Conservation (phyloP, 148 eudicot genomes). For the Talinum fruticosum region DNA sequence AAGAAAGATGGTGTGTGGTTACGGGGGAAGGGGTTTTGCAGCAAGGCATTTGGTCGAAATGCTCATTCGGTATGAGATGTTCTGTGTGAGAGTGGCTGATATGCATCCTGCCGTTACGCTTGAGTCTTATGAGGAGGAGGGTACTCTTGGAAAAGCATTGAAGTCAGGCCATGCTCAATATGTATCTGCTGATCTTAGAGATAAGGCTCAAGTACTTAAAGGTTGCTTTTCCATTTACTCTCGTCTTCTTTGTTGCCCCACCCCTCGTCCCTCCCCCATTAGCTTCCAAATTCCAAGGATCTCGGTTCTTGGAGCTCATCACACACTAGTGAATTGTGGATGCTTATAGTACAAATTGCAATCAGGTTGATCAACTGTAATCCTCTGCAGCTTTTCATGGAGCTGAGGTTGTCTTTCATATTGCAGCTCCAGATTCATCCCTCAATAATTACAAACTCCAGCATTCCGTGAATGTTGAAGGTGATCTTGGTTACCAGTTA, state of each 20-base stretch:
- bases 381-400: slow-evolving; percentile 66
- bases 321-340: neutral
- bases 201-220: slow-evolving; percentile 68
- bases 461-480: slow-evolving; percentile 77
- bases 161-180: slow-evolving; percentile 58
- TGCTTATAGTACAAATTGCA: neutral
- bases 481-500: slow-evolving; percentile 28
- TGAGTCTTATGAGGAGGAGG: slow-evolving; percentile 60
- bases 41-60: slow-evolving; percentile 85
- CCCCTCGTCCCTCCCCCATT: neutral
- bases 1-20: slow-evolving; percentile 82
- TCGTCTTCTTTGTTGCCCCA: neutral
- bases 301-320: neutral
- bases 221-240: slow-evolving; percentile 29
- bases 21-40: slow-evolving; percentile 95
- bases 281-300: neutral
- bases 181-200: slow-evolving; percentile 66
- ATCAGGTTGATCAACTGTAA: neutral
- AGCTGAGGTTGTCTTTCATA: slow-evolving; percentile 94
- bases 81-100: slow-evolving; percentile 59
- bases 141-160: slow-evolving; percentile 61
- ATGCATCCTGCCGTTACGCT: slow-evolving; percentile 53
- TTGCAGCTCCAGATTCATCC: slow-evolving; percentile 99
- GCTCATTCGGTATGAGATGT: slow-evolving; percentile 69
- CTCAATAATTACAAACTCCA: slow-evolving; percentile 80